These are phyloP conservation scores for Epichloe gansuensis DNA, from an alignment of 2,329 filamentous ascomycete species.

Conservation along the genomic window DNA sequence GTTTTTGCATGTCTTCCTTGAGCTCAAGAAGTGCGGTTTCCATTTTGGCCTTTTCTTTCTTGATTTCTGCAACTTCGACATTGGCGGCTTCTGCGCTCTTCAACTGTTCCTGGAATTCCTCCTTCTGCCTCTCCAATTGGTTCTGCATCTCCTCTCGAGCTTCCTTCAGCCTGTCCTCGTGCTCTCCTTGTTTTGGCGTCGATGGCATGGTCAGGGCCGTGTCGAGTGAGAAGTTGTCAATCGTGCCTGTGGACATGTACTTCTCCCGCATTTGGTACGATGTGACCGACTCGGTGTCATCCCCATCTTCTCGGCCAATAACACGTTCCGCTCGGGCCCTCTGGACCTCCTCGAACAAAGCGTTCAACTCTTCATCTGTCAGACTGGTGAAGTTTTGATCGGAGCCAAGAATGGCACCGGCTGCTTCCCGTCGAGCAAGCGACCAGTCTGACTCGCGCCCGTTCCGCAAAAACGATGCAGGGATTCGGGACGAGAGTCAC, in stretches of 20 bases:
- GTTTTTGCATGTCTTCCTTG: constrained; percentile 80
- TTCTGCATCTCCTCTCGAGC: constrained; percentile 73
- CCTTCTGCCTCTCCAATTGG: constrained; percentile 73
- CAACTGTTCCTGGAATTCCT: constrained; percentile 67
- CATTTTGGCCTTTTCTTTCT: constrained; percentile 73
- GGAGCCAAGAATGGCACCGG: constrained; percentile 73
- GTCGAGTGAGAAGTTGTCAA: constrained; percentile 93
- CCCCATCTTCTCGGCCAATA: constrained; percentile 62
- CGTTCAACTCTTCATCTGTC: constrained; percentile 88
- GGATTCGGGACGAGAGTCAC: constrained; percentile 73
- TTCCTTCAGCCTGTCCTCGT: constrained; percentile 62
- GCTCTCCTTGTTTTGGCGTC: constrained; percentile 68
- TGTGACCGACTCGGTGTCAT: constrained; percentile 79
- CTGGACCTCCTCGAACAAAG: constrained; percentile 88
- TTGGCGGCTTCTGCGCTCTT: constrained; percentile 63
- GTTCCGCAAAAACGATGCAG: constrained; percentile 50
- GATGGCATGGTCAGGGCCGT: constrained; percentile 90
- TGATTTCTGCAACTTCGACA: constrained; percentile 72
- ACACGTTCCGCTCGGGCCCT: constrained; percentile 69
- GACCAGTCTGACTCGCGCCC: constrained; percentile 89
- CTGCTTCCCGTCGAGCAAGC: constrained; percentile 85
- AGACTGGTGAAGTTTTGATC: constrained; percentile 86
- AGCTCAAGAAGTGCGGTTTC: constrained; percentile 65
- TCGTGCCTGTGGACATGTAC: constrained; percentile 85
- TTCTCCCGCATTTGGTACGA: constrained; percentile 88